Base-by-base conservation (phyloP, 2,329 filamentous ascomycete species). In the Trichoderma brevicompactum region DNA sequence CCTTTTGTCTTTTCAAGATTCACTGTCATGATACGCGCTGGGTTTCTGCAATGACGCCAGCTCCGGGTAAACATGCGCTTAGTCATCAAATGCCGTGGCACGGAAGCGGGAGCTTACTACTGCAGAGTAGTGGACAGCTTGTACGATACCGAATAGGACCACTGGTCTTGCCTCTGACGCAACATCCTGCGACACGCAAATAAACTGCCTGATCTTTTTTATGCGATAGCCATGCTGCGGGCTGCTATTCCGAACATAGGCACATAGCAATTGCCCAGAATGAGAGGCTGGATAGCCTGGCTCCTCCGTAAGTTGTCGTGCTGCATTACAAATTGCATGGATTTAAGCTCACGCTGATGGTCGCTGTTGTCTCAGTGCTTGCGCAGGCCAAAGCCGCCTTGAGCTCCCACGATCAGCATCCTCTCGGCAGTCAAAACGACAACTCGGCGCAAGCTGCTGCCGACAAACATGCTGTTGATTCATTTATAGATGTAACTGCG, bases 341-440 rank as follows among this genome's bases (percentile, higher is more conserved):
- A 53, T 52, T 41, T 49, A 68, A 66, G 66, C 72, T 74, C 64
- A 76, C 70, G 53, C 61, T 40, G 65, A 15, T 34, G 52, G 36
- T 64, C 36, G 49, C 50, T 56, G 7, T 32, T 38, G 52, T 67
- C 28, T 59, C 69, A 83, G 81, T 83, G 79, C 81, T 83, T 61
- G 76, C 79, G 79, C 81, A 83, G 80, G 76, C 73, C 53, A 72
- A 74, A 59, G 72, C 73, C 59, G 75, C 79, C 65, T 68, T 78
- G 64, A 71, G 72, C 68, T 78, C 78, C 41, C 76, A 80, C 65
- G 75, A 76, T 48, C 79, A 81, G 67, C 74, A 78, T 53, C 76
- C 76, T 65, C 68, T 77, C 62, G 71, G 76, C 28, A 72, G 70
- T 9, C 69, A 75, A 5, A 69, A 71, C 38, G 74, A 79, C 46